These are phyloP conservation scores for Mycena vulgaris DNA, from an alignment of 768 basidiomycete genomes.

Conservation along the genomic window DNA sequence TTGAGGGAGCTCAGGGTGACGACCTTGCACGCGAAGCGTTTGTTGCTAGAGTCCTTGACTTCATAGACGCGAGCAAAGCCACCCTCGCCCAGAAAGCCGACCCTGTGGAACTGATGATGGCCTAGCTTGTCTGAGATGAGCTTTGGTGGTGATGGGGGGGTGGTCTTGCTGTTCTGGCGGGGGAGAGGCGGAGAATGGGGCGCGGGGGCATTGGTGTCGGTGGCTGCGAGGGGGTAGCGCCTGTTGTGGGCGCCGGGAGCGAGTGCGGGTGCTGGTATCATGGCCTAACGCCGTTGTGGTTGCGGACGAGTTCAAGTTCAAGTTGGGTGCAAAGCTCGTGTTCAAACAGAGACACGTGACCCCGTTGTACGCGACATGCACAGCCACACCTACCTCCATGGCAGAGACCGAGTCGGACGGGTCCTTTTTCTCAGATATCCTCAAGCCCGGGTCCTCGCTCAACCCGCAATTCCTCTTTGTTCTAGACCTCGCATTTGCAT, in stretches of 20 bases:
- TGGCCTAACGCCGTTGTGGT: conserved; percentile 52
- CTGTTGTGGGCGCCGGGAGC: conserved; percentile 52
- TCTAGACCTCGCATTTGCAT: conserved; percentile 73
- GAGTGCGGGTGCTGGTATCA: conserved; percentile 45
- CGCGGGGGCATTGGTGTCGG: conserved; percentile 49
- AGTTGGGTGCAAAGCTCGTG: neutral
- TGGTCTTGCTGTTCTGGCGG: conserved; percentile 86
- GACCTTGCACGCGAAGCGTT: conserved; percentile 90
- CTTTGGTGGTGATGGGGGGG: conserved; percentile 86
- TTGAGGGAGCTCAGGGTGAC: conserved; percentile 93
- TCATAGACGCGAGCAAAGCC: conserved; percentile 98
- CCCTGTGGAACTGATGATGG: conserved; percentile 72
- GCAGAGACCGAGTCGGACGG: neutral
- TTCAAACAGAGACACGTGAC: conserved; percentile 14
- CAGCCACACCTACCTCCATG: conserved; percentile 9
- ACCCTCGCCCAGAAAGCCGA: conserved; percentile 94
- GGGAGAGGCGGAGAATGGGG: conserved; percentile 76
- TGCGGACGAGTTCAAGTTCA: neutral
- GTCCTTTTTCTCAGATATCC: conserved; percentile 67
- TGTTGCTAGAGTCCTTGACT: conserved; percentile 80
- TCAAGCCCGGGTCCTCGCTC: conserved; percentile 85
- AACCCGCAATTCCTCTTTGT: conserved; percentile 76
- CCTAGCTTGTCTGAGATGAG: conserved; percentile 78
- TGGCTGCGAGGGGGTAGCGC: conserved; percentile 51
- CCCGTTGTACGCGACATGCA: conserved; percentile 19